Percentiles rank a stretch among this genome's conserved stretches.
phyloP scores from a whole-genome alignment of 169 alveolate genomes.

The Ichthyophthirius multifiliis region DNA sequence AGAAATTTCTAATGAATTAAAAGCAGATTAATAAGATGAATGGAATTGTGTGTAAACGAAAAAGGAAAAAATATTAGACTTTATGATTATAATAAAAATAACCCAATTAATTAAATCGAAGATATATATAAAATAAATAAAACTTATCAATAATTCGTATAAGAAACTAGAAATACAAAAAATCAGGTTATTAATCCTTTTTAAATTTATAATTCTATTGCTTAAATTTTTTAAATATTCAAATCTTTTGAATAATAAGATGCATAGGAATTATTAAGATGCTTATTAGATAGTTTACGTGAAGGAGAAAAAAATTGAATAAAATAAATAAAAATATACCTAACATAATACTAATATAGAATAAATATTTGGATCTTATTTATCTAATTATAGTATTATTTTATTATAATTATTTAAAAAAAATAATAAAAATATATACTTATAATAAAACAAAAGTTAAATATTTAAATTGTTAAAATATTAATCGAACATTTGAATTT shows the following conservation, averaged over 20 bases:
- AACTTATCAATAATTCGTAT: too few relatives aligned
- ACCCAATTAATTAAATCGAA: too few relatives aligned
- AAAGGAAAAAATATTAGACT: too few relatives aligned
- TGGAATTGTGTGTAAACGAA: too few relatives aligned
- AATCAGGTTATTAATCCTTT: conserved; percentile 12
- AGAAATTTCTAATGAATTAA: too few relatives aligned
- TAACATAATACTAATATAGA: conserved; percentile 25
- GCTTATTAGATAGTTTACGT: conserved; percentile 21
- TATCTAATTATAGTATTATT: conserved; percentile 25
- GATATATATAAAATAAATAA: too few relatives aligned
- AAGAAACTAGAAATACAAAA: conserved; percentile 1
- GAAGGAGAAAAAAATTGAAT: conserved; percentile 24
- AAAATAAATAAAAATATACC: conserved; percentile 19
- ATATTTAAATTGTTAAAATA: background rate
- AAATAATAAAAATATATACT: background rate
- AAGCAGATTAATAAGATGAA: too few relatives aligned
- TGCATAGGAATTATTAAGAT: conserved; percentile 26
- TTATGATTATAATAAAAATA: too few relatives aligned
- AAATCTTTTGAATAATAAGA: conserved; percentile 31
- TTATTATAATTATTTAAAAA: background rate
- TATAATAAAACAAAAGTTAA: background rate
- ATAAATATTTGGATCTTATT: conserved; percentile 30
- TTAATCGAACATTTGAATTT: background rate
- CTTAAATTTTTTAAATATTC: conserved; percentile 9
- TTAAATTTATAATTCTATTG: background rate